A percentile compares a stretch with the other conserved stretches of the same genome.
These are phyloP conservation scores for Aulographum hederae DNA, from an alignment of 2,329 filamentous ascomycete species.

Conservation along the genomic window DNA sequence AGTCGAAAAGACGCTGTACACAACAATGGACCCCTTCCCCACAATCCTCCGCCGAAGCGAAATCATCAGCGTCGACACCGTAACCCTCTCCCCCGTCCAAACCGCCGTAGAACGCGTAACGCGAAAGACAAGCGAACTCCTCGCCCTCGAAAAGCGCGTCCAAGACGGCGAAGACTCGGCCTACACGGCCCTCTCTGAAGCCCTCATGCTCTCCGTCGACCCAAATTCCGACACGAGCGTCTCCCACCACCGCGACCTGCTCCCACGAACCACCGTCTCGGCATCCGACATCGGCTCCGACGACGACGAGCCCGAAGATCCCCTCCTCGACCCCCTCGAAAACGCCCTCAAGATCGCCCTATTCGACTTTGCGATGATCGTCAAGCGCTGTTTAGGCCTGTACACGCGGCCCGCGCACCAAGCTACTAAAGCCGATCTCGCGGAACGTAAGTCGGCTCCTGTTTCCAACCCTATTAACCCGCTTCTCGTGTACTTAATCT, in stretches of 20 bases:
- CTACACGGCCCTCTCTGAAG: constrained; percentile 52
- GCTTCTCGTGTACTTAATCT: constrained; percentile 8
- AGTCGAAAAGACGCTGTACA: constrained; percentile 71
- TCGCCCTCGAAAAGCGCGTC: constrained; percentile 55
- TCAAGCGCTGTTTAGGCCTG: constrained; percentile 61
- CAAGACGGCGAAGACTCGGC: constrained; percentile 54
- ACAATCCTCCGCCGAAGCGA: constrained; percentile 81
- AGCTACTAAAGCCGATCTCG: constrained; percentile 40
- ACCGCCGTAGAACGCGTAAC: constrained; percentile 83
- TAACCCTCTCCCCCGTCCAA: constrained; percentile 56
- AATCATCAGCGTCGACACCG: constrained; percentile 49
- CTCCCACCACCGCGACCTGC: constrained; percentile 54
- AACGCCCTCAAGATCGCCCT: constrained; percentile 70
- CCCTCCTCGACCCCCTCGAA: constrained; percentile 38
- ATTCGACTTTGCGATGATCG: constrained; percentile 72
- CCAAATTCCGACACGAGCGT: constrained; percentile 59
- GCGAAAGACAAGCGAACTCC: constrained; percentile 77
- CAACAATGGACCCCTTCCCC: constrained; percentile 71
- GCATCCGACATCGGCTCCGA: constrained; percentile 22
- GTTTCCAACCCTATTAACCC: not conserved
- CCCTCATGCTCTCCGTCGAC: constrained; percentile 60
- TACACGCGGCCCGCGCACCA: constrained; percentile 47
- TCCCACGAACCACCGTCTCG: constrained; percentile 33
- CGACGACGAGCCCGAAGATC: constrained; percentile 24
- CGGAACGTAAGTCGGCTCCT: constrained; percentile 36